These are phyloP conservation scores for Stephania japonica DNA, from an alignment of 164 flowering plant species.

Conservation along the genomic window DNA sequence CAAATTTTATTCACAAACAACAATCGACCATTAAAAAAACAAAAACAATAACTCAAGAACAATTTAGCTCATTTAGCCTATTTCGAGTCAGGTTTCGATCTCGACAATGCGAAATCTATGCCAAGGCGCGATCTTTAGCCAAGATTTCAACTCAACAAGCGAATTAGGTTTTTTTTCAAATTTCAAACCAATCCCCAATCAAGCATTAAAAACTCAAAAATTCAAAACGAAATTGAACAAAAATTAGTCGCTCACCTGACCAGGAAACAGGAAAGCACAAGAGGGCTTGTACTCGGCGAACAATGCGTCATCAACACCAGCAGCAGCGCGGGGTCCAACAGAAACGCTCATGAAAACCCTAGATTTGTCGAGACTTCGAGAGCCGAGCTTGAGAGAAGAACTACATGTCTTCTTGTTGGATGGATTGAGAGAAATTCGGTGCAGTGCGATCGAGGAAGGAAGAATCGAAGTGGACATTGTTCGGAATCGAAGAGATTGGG, in stretches of 20 bases:
- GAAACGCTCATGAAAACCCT: constrained; percentile 72
- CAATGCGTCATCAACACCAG: constrained; percentile 54
- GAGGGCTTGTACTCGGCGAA: constrained; percentile 74
- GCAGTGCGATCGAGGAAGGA: constrained; percentile 39
- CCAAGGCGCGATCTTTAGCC: too few species aligned
- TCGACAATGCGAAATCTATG: too few species aligned
- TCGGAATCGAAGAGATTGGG: constrained; percentile 6
- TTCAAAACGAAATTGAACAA: neutral
- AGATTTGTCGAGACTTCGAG: constrained; percentile 29
- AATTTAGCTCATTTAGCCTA: too few species aligned
- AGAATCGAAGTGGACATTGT: constrained; percentile 40
- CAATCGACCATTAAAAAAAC: neutral
- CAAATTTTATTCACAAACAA: neutral
- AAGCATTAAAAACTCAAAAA: neutral
- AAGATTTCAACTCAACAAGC: too few species aligned
- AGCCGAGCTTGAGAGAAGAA: constrained; percentile 11
- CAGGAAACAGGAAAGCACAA: constrained; percentile 86
- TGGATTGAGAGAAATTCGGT: constrained; percentile 16
- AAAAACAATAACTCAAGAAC: neutral
- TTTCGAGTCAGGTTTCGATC: too few species aligned
- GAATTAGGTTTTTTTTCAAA: too few species aligned
- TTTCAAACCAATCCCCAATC: too few species aligned
- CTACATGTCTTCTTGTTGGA: constrained; percentile 17
- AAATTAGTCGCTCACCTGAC: constrained; percentile 53
- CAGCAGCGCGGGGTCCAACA: constrained; percentile 42